Percentiles rank a stretch among this genome's conserved stretches.
Evolutionary conservation across 2,329 filamentous ascomycete species (phyloP).

Genomic region (Talaromyces sp.): DNA sequence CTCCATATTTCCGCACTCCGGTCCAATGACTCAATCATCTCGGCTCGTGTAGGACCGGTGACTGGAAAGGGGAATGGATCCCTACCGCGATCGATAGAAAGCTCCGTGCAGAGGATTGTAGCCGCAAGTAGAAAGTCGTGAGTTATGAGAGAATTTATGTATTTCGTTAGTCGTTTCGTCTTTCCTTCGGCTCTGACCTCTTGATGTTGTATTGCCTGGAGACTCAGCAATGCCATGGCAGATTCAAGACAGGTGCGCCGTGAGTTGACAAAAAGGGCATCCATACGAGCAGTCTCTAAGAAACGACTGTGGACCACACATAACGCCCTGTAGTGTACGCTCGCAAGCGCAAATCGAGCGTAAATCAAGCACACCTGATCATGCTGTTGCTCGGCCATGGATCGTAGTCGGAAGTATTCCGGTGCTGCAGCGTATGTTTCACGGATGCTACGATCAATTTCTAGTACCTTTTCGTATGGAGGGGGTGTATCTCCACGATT

Average conservation of each 20-base stretch:
- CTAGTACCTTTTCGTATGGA: slow-evolving; percentile 4
- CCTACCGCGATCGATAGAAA: background rate
- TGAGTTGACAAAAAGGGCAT: background rate
- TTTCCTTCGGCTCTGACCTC: background rate
- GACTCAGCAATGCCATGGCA: slow-evolving; percentile 5
- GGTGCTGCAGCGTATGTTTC: background rate
- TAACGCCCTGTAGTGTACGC: background rate
- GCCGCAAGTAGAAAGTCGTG: slow-evolving; percentile 8
- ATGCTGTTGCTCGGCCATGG: slow-evolving; percentile 9
- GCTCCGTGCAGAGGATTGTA: slow-evolving; percentile 5
- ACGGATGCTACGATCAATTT: background rate
- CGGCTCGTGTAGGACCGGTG: background rate
- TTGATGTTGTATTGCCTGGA: slow-evolving; percentile 5
- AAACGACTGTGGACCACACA: slow-evolving; percentile 9
- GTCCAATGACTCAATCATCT: slow-evolving; percentile 7
- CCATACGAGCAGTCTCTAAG: background rate
- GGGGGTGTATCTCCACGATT: background rate
- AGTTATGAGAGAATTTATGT: background rate
- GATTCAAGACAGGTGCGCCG: slow-evolving; percentile 4
- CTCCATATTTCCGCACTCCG: background rate
- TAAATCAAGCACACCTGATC: background rate
- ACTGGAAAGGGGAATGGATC: background rate
- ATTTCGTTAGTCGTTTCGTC: background rate
- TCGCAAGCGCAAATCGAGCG: slow-evolving; percentile 8
- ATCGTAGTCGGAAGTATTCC: slow-evolving; percentile 6